A percentile compares a stretch with the other conserved stretches of the same genome.
Conservation (phyloP, 176 grass and related monocot genomes). For the Rhynchospora pubera region DNA sequence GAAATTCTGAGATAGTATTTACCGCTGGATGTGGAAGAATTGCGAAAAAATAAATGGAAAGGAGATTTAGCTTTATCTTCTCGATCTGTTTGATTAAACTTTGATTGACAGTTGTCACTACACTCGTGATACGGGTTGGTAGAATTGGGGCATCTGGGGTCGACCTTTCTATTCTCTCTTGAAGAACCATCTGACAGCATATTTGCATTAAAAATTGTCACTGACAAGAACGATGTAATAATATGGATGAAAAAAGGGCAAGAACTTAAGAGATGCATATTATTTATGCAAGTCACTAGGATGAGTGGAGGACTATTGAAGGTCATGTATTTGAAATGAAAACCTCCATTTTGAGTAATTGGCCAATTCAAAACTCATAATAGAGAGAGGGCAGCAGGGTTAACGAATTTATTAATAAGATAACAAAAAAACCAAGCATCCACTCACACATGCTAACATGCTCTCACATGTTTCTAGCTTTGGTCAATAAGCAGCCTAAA, state of each 20-base stretch:
- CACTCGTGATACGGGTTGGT: slow-evolving; percentile 89
- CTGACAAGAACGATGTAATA: neutral
- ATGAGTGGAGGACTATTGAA: neutral
- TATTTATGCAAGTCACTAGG: neutral
- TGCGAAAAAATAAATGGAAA: slow-evolving; percentile 18
- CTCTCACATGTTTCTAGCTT: no score
- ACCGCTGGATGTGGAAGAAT: neutral
- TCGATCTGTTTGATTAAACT: slow-evolving; percentile 26
- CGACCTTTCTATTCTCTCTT: slow-evolving; percentile 28
- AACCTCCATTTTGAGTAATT: neutral
- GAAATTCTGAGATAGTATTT: neutral
- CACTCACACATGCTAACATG: no score
- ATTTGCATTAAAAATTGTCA: neutral
- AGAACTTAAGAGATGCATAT: neutral
- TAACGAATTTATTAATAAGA: neutral
- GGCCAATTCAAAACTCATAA: neutral
- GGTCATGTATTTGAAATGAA: neutral
- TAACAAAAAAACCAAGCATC: neutral
- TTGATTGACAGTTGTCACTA: slow-evolving; percentile 52
- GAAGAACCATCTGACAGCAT: slow-evolving; percentile 1
- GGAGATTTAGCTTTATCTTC: slow-evolving; percentile 30
- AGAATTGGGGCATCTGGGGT: slow-evolving; percentile 58
- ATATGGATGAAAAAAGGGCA: neutral
- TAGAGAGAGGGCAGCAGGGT: neutral
- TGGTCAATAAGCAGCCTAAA: neutral